Percentiles rank a stretch among this genome's conserved stretches.
Conservation (phyloP, 768 basidiomycete species). For the Tulasnella calospora region DNA sequence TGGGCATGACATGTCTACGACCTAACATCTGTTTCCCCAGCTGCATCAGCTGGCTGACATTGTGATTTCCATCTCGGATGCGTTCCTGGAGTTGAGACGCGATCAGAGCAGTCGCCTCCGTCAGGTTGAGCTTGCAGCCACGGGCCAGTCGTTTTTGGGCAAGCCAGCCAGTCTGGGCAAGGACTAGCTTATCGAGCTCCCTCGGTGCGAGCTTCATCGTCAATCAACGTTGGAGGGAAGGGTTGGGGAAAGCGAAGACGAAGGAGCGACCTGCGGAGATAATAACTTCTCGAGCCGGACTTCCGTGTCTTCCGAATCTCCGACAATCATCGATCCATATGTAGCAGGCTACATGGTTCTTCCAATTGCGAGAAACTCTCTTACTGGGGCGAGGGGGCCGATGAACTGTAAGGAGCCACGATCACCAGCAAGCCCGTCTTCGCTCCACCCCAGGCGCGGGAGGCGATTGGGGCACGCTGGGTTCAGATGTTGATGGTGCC, state of each 20-base stretch:
- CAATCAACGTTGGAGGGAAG: not conserved
- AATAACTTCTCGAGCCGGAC: not conserved
- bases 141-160: slow-evolving; percentile 93
- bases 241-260: not conserved
- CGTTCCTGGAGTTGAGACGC: slow-evolving; percentile 89
- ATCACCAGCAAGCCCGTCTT: not conserved
- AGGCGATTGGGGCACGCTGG: not conserved
- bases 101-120: slow-evolving; percentile 86
- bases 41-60: slow-evolving; percentile 89
- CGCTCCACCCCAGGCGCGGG: not conserved
- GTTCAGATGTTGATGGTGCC: no score
- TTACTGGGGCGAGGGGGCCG: not conserved
- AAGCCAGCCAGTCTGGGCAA: slow-evolving; percentile 66
- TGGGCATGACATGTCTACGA: slow-evolving; percentile 79
- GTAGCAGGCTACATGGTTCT: not conserved
- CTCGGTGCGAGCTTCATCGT: slow-evolving; percentile 26
- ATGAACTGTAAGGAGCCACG: not conserved
- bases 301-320: slow-evolving; percentile 7
- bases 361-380: not conserved
- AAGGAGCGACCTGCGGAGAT: not conserved
- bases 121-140: slow-evolving; percentile 79
- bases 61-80: slow-evolving; percentile 83
- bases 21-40: slow-evolving; percentile 86
- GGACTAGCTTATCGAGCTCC: slow-evolving; percentile 29
- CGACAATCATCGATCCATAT: not conserved